phyloP scores from a whole-genome alignment of 345 rosid species.

The Gossypium sturtianum region DNA sequence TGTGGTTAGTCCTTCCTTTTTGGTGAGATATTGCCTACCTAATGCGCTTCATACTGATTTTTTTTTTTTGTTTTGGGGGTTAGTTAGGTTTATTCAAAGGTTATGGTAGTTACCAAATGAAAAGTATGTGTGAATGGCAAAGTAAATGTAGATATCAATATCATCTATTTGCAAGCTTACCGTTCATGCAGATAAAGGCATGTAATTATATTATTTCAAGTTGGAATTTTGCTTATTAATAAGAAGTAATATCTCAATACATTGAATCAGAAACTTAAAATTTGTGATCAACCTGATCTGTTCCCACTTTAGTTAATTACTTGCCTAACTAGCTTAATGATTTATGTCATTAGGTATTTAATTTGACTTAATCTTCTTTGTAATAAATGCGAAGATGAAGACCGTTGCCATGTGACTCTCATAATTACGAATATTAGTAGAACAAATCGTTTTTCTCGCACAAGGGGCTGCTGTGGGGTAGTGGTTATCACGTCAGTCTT shows the following conservation, averaged over 20 bases:
- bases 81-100: slow-evolving; percentile 17
- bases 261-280: not conserved
- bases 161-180: not conserved
- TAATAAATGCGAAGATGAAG: not conserved
- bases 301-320: not conserved
- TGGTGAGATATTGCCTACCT: slow-evolving; percentile 23
- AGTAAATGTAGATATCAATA: not conserved
- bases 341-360: not conserved
- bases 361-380: not conserved
- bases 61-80: not conserved
- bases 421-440: no score
- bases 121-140: slow-evolving; percentile 11
- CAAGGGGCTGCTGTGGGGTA: slow-evolving; percentile 18
- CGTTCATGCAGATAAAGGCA: not conserved
- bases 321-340: not conserved
- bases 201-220: not conserved
- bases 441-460: fast-evolving
- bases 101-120: slow-evolving; percentile 22
- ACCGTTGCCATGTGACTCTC: not conserved
- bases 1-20: slow-evolving; percentile 4
- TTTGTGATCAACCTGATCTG: not conserved
- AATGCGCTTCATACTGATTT: slow-evolving; percentile 16
- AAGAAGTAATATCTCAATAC: not conserved
- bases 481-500: slow-evolving; percentile 43
- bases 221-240: not conserved